A percentile compares a stretch with the other conserved stretches of the same genome.
Conservation (phyloP, 352 stramenopile species). For the Phytopythium aichiense region DNA sequence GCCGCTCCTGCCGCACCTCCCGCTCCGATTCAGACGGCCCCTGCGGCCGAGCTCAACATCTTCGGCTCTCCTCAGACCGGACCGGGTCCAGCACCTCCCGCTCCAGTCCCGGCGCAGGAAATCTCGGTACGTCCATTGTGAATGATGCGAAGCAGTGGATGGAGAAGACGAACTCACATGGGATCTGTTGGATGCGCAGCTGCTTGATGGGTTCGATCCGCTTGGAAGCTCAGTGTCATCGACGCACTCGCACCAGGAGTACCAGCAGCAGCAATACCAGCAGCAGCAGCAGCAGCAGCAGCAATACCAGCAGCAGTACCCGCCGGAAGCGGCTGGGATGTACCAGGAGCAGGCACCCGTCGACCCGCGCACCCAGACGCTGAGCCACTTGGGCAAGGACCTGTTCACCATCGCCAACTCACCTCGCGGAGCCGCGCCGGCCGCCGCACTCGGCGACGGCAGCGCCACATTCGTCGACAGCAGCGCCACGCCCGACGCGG, state of each 20-base stretch:
- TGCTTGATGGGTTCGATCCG: constrained; percentile 52
- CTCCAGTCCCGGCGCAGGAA: constrained; percentile 28
- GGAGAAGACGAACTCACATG: constrained; percentile 9
- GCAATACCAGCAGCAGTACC: constrained; percentile 28
- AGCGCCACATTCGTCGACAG: not conserved
- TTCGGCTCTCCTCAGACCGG: constrained; percentile 12
- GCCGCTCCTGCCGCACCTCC: constrained; percentile 7
- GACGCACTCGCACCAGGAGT: constrained; percentile 17
- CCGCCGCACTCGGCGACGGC: constrained; percentile 14
- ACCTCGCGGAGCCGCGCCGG: constrained; percentile 33
- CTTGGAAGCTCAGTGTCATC: constrained; percentile 23
- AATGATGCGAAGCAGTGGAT: not conserved
- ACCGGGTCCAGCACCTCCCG: constrained; percentile 8
- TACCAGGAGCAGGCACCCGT: constrained; percentile 12
- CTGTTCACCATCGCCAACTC: constrained; percentile 86
- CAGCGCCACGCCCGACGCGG: constrained; percentile 11
- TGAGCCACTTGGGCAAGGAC: constrained; percentile 83
- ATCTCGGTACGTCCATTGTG: constrained; percentile 41
- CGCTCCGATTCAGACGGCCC: constrained; percentile 1
- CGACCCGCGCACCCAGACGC: constrained; percentile 57
- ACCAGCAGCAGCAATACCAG: constrained; percentile 13
- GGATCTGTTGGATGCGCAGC: constrained; percentile 13
- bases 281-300: not conserved
- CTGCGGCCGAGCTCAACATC: constrained; percentile 15
- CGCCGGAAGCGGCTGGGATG: constrained; percentile 5